Evolutionary conservation across 2,329 filamentous ascomycete species (phyloP).

Genomic region (Huntiella decipiens): DNA sequence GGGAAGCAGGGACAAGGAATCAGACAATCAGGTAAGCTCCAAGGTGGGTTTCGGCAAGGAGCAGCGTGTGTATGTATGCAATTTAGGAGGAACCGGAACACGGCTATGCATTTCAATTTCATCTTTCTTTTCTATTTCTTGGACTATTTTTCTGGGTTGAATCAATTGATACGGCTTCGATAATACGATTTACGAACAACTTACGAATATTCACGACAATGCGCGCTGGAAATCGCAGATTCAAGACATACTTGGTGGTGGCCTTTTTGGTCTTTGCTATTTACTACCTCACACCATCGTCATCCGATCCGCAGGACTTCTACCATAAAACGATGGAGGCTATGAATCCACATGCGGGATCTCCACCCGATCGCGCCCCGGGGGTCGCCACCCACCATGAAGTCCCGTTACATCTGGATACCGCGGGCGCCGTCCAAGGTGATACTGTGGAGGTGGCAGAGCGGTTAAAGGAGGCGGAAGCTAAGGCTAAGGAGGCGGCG

Average conservation of each 20-base stretch:
- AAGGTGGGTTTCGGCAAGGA: too few species aligned
- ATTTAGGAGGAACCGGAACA: too few species aligned
- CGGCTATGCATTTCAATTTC: too few species aligned
- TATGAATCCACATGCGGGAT: slow-evolving; percentile 20
- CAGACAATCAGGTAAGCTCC: too few species aligned
- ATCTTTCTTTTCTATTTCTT: not conserved
- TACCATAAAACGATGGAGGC: slow-evolving; percentile 41
- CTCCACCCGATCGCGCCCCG: slow-evolving; percentile 19
- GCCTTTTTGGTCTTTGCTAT: slow-evolving; percentile 7
- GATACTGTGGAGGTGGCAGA: slow-evolving; percentile 20
- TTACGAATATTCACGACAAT: slow-evolving; percentile 4
- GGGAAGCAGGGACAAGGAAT: too few species aligned
- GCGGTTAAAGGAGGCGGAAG: slow-evolving; percentile 48
- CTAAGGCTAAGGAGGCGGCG: slow-evolving; percentile 47
- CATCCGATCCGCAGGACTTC: slow-evolving; percentile 26
- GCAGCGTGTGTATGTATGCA: too few species aligned
- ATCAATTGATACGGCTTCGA: not conserved
- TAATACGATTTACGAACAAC: not conserved
- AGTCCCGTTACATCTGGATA: slow-evolving; percentile 31
- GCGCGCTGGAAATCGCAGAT: slow-evolving; percentile 7
- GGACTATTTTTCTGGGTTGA: not conserved
- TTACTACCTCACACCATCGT: slow-evolving; percentile 10
- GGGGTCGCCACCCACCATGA: slow-evolving; percentile 19
- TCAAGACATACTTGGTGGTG: slow-evolving; percentile 7
- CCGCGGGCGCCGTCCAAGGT: slow-evolving; percentile 32